Evolutionary conservation across 352 stramenopile species (phyloP).

Genomic region (Phytophthora pini): DNA sequence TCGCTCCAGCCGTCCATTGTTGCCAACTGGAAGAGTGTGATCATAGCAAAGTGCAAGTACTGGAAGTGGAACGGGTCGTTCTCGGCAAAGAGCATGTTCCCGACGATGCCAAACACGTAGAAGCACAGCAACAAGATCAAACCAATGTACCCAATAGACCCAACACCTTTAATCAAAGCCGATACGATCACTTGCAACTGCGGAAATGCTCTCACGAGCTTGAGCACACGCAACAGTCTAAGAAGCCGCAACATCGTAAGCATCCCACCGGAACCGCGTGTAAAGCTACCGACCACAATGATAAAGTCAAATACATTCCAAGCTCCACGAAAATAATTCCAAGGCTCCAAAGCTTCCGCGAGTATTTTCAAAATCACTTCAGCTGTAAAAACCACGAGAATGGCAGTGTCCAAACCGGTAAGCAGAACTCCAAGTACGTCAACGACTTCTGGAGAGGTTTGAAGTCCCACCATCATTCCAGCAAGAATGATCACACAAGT

Average conservation of each 20-base stretch:
- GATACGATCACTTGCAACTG: constrained; percentile 92
- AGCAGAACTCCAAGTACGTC: constrained; percentile 60
- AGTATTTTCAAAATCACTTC: constrained; percentile 84
- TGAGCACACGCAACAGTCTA: constrained; percentile 85
- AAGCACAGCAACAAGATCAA: constrained; percentile 91
- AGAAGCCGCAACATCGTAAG: constrained; percentile 86
- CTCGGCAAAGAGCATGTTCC: constrained; percentile 88
- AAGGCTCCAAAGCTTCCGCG: constrained; percentile 79
- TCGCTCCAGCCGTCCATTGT: constrained; percentile 93
- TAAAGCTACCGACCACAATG: constrained; percentile 83
- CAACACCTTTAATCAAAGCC: constrained; percentile 87
- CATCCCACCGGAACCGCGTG: constrained; percentile 69
- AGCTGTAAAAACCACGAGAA: constrained; percentile 77
- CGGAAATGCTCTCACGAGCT: constrained; percentile 87
- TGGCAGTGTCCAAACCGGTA: constrained; percentile 60
- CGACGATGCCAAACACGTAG: constrained; percentile 92
- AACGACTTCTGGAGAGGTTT: constrained; percentile 65
- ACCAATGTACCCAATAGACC: constrained; percentile 90
- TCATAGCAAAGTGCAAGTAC: constrained; percentile 87
- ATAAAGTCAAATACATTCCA: constrained; percentile 91
- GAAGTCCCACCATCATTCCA: constrained; percentile 78
- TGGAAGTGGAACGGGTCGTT: constrained; percentile 93
- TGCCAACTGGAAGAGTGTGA: constrained; percentile 88
- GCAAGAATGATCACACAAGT: constrained; percentile 79
- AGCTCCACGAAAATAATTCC: constrained; percentile 70